Evolutionary conservation across 768 basidiomycete genomes (phyloP), one percentile per base, ranked within the genome.

Genomic region (Mycena polygramma): DNA sequence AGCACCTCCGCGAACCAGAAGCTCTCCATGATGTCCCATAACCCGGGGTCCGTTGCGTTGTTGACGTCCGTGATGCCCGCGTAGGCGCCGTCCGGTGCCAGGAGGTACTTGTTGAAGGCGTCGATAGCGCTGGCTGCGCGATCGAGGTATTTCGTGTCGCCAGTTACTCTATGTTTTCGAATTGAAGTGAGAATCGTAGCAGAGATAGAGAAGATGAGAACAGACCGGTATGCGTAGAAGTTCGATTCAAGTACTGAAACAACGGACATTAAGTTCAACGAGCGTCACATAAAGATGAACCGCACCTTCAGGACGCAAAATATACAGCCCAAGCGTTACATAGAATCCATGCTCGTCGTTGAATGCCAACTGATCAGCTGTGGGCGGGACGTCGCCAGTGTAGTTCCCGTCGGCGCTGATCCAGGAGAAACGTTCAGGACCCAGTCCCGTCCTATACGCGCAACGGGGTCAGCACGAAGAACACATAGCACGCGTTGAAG

Each of bases 1-100:
- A 94, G 79, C 52, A 91, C 90, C 81, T 94, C 93, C 0, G 89
- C 91, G 69, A 92, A 93, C 90, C 70, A 67, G 57, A 72, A 94
- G 72, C 90, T 92, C 78, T 90, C 85, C 73, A 86, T 91, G 68
- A 90, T 88, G 72, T 94, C 88, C n/a, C 90, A 84, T 73, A 84
- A 78, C 9, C 73, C 77, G 22, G 2, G 30, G 6, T 30, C 82
- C 77, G 15, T 76, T 75, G 39, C 76, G 59, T 86, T 78, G 69
- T 89, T 84, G 8, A 93, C 90, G 66, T 94, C 85, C 57, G 83
- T 78, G 68, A 94, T 78, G 0, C 88, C 90, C 0, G 87, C 85
- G 76, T 85, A 93, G 4, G 87, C 91, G 24, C 82, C 84, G 2
- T 30, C 30, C 30, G 65, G 74, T 1, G 77, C 66, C 1, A 76